Evolutionary conservation across 257 asterid genomes (phyloP).

Genomic region (Dorcoceras hygrometricum): DNA sequence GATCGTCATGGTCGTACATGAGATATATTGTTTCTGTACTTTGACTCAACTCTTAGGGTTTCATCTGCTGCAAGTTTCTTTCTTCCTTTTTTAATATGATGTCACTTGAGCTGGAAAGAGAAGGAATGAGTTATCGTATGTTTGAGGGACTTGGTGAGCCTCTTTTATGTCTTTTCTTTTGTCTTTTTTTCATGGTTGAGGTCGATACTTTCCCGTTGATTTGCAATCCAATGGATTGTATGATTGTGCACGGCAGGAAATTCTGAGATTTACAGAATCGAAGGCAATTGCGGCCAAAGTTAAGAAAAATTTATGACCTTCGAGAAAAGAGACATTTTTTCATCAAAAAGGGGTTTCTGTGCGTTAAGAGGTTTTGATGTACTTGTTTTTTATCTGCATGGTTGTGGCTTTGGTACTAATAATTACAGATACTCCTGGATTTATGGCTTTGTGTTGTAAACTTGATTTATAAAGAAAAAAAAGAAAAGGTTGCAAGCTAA

Average conservation of each 20-base stretch:
- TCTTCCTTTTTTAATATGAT: neutral
- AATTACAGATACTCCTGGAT: neutral
- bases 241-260: neutral
- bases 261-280: neutral
- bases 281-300: neutral
- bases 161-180: neutral
- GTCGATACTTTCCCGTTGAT: neutral
- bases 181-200: neutral
- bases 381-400: neutral
- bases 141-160: neutral
- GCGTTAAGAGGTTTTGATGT: neutral
- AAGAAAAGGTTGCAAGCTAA: slow-evolving; percentile 24
- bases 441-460: neutral
- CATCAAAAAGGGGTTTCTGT: neutral
- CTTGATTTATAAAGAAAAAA: slow-evolving; percentile 21
- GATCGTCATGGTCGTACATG: neutral
- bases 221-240: neutral
- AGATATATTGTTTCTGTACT: neutral
- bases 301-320: too few species aligned
- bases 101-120: neutral
- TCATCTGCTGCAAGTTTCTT: neutral
- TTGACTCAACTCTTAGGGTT: neutral
- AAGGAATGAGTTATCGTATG: neutral
- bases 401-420: neutral
- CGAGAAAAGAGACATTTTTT: neutral